Percentiles rank a stretch among this genome's conserved stretches.
Evolutionary conservation across 2,329 filamentous ascomycete genomes (phyloP).

Genomic region (Fusarium sororula): DNA sequence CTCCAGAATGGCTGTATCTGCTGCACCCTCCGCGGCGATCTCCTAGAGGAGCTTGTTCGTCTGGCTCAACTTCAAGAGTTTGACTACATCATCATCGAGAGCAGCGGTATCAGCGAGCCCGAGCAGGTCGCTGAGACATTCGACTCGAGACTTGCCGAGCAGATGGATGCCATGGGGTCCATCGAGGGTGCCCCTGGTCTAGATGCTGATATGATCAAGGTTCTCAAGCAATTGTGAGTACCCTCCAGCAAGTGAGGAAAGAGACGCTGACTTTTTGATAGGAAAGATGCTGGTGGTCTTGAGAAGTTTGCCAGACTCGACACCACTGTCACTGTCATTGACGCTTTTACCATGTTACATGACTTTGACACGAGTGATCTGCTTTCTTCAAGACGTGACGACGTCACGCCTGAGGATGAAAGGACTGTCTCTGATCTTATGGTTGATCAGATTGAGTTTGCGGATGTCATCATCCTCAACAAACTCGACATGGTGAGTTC

Average conservation of each 20-base stretch:
- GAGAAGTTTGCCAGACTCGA: constrained; percentile 73
- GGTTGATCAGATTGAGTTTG: constrained; percentile 82
- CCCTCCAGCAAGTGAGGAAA: fast-evolving
- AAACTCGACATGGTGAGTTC: constrained; percentile 69
- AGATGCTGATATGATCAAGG: constrained; percentile 48
- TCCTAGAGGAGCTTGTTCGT: constrained; percentile 74
- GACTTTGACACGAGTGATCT: constrained; percentile 78
- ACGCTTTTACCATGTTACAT: constrained; percentile 76
- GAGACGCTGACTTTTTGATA: constrained; percentile 13
- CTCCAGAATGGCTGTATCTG: constrained; percentile 81
- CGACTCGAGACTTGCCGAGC: constrained; percentile 63
- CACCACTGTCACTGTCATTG: constrained; percentile 77
- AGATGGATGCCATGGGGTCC: constrained; percentile 51
- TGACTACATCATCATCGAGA: constrained; percentile 78
- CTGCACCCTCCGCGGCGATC: constrained; percentile 76
- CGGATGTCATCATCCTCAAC: constrained; percentile 77
- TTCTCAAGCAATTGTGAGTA: constrained; percentile 50
- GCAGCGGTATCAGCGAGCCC: constrained; percentile 76
- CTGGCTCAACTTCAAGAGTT: constrained; percentile 69
- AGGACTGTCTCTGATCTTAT: constrained; percentile 78
- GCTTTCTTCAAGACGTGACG: constrained; percentile 69
- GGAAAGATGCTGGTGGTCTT: constrained; percentile 67
- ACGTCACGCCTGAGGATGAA: constrained; percentile 73
- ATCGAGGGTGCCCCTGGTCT: constrained; percentile 43
- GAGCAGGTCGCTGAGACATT: constrained; percentile 81